Base-by-base conservation (phyloP, 2,329 filamentous ascomycete species). In the Alternaria ethzedia region DNA sequence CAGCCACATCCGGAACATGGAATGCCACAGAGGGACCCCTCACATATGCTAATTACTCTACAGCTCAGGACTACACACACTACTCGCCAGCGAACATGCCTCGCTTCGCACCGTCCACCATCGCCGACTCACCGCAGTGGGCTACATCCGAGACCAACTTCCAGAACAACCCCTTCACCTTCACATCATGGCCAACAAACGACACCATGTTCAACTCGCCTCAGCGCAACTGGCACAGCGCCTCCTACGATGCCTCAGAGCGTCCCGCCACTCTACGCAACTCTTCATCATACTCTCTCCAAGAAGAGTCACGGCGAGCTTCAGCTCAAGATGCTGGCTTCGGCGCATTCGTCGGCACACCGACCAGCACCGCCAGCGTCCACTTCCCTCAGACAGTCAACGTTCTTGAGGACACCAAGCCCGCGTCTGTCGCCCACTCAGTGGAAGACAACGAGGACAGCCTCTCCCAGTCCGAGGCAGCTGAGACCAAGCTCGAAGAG, bases 31-130 rank as follows among this genome's bases (percentile, higher is more conserved):
- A 76, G 20, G 70, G 70, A 66, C 59, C 71, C 43, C 73, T 75
- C 67, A 67, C 70, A 43, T 80, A 74, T 76, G 72, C 77, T 79
- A 80, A 80, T 72, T 75, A 73, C 70, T 69, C 77, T 68, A 64
- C 75, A 67, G 76, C 71, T 67, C 79, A 81, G 77, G 75, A 78
- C 36, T 78, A 70, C 45, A 61, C 71, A 23, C 74, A 74, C 9
- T 78, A 72, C 63, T 61, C 76, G 7, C 68, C 68, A 21, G 64
- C 73, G n/a, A 75, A 62, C 65, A 62, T 67, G 46, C 59, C 68
- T n/a, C 64, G 69, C 50, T 75, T 71, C 59, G 68, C 70, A 23
- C 64, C 70, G 6, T 60, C 74, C 3, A 67, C 67, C 15, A 61
- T 70, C 30, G 68, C 66, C 51, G 61, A 71, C 54, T 61, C 65